Percentiles rank a stretch among this genome's conserved stretches.
These are phyloP conservation scores for Rhodotorula sp. DNA, from an alignment of 1,284 basidiomycete species.

Conservation along the genomic window DNA sequence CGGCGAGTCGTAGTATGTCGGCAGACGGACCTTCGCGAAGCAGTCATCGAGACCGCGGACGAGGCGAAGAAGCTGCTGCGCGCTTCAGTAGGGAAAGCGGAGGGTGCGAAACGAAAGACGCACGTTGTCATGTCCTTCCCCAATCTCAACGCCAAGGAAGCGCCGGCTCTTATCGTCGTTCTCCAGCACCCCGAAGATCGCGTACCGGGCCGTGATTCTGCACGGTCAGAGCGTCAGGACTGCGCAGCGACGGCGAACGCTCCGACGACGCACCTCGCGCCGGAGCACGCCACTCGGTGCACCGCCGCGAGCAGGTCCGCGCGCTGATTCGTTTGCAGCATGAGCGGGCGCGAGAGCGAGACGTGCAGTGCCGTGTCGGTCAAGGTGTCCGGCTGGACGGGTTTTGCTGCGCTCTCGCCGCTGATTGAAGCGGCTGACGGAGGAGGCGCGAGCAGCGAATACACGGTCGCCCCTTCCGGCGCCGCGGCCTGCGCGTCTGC, in stretches of 20 bases:
- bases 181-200: conserved; percentile 64
- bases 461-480: conserved; percentile 57
- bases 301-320: conserved; percentile 54
- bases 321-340: conserved; percentile 71
- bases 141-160: conserved; percentile 72
- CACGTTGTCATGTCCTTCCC: conserved; percentile 72
- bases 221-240: accelerated
- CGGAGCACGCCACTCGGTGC: conserved; percentile 4
- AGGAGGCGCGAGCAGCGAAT: conserved; percentile 53
- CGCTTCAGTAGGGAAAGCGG: too few relatives aligned
- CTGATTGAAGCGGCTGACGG: conserved; percentile 1
- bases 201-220: conserved; percentile 72
- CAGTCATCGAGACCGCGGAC: conserved; percentile 60
- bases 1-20: conserved; percentile 69
- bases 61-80: conserved; percentile 60
- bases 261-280: not conserved
- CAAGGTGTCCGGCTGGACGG: conserved; percentile 4
- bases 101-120: conserved; percentile 8
- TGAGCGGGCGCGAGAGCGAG: conserved; percentile 73
- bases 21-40: conserved; percentile 64
- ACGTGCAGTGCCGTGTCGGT: conserved; percentile 60
- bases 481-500: not conserved
- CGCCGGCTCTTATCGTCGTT: conserved; percentile 77
- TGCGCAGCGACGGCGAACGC: accelerated
- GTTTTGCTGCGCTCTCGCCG: conserved; percentile 17